A percentile compares a stretch with the other conserved stretches of the same genome.
Conservation (phyloP, 1,284 basidiomycete species). For the Puccinia hordei region DNA sequence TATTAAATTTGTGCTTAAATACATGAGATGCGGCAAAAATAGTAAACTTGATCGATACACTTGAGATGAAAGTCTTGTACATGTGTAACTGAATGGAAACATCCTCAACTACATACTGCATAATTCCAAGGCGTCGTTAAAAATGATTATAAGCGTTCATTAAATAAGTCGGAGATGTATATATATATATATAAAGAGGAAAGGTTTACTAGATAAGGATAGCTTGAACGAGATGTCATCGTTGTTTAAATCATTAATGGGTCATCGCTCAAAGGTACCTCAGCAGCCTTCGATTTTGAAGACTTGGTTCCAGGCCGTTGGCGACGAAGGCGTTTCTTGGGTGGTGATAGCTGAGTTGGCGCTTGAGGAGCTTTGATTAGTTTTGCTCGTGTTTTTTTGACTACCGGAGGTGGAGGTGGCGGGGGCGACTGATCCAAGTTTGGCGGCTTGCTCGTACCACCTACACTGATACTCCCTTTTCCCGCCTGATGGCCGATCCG, state of each 20-base stretch:
- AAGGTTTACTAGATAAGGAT: no score
- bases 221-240: no score
- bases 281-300: background rate
- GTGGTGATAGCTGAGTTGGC: background rate
- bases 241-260: conserved; percentile 20
- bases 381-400: conserved; percentile 15
- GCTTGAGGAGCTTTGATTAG: background rate
- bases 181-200: no score
- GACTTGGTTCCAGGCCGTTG: conserved; percentile 13
- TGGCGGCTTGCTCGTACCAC: background rate
- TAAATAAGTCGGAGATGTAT: no score
- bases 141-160: no score
- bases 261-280: conserved; percentile 1
- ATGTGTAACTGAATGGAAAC: no score
- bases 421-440: background rate
- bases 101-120: no score
- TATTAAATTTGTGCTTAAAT: no score
- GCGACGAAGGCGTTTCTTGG: conserved; percentile 16
- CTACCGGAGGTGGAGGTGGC: background rate
- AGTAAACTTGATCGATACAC: no score
- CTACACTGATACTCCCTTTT: background rate
- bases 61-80: no score
- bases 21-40: no score
- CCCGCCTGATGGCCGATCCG: background rate
- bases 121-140: no score